Percentiles rank a stretch among this genome's conserved stretches.
Conservation (phyloP, 495 filamentous ascomycete species). For the Cercophora scortea region DNA sequence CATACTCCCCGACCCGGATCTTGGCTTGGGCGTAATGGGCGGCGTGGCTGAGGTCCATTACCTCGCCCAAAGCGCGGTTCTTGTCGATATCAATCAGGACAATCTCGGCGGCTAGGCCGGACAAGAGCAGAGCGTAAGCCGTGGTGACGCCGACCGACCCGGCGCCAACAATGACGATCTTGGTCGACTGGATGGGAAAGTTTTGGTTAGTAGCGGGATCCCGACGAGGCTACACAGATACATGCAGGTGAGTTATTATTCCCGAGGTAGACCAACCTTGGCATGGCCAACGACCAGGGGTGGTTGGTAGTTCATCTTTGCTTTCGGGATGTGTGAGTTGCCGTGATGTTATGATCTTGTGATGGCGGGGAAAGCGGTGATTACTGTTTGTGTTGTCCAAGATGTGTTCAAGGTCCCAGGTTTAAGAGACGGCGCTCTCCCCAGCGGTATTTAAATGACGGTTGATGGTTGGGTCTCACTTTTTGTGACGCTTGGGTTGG, state of each 20-base stretch:
- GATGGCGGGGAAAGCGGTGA: too few species aligned
- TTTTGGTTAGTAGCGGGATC: neutral
- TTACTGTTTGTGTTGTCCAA: too few species aligned
- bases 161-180: slow-evolving; percentile 40
- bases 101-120: slow-evolving; percentile 43
- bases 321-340: too few species aligned
- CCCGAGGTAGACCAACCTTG: too few species aligned
- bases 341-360: too few species aligned
- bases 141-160: slow-evolving; percentile 48
- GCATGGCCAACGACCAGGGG: too few species aligned
- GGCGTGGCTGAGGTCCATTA: slow-evolving; percentile 29
- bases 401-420: too few species aligned
- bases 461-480: neutral
- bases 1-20: slow-evolving; percentile 23
- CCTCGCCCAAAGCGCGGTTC: slow-evolving; percentile 27
- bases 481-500: neutral
- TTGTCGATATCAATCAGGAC: slow-evolving; percentile 34
- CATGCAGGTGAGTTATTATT: neutral
- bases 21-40: slow-evolving; percentile 27
- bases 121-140: slow-evolving; percentile 44
- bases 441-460: neutral
- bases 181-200: slow-evolving; percentile 10
- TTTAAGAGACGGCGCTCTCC: too few species aligned
- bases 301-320: too few species aligned
- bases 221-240: neutral